A percentile compares a stretch with the other conserved stretches of the same genome.
Conservation (phyloP, 768 basidiomycete genomes). For the Leccinum subgranulosum region DNA sequence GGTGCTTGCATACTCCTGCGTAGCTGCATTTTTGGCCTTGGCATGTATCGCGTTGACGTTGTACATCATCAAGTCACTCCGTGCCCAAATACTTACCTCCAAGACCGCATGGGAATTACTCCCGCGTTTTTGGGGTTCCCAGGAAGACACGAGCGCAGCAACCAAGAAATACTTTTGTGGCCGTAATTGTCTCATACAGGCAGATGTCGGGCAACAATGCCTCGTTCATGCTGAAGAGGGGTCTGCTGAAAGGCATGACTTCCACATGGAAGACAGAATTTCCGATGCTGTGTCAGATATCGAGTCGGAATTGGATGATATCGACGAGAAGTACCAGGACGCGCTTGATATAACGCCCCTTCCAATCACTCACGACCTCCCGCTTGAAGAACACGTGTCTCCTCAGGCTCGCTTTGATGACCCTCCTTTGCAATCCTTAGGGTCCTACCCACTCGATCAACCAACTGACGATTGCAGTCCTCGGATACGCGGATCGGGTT, state of each 20-base stretch:
- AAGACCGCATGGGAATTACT: constrained; percentile 23
- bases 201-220: not conserved
- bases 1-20: constrained; percentile 26
- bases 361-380: constrained; percentile 15
- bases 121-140: constrained; percentile 14
- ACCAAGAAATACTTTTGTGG: not conserved
- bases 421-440: constrained; percentile 8
- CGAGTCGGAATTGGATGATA: constrained; percentile 25
- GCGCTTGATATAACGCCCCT: constrained; percentile 28
- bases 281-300: constrained; percentile 17
- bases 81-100: constrained; percentile 19
- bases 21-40: constrained; percentile 22
- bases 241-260: not conserved
- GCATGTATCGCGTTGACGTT: constrained; percentile 20
- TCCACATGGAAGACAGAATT: constrained; percentile 1
- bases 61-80: constrained; percentile 20
- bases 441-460: constrained; percentile 6
- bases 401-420: constrained; percentile 9
- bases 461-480: constrained; percentile 7
- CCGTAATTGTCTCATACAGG: not conserved
- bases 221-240: constrained; percentile 5
- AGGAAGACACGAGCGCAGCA: not conserved
- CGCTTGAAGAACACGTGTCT: constrained; percentile 12
- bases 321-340: constrained; percentile 31
- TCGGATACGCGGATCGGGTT: constrained; percentile 13